Evolutionary conservation across 495 filamentous ascomycete genomes (phyloP).

Genomic region (Cercophora samala): DNA sequence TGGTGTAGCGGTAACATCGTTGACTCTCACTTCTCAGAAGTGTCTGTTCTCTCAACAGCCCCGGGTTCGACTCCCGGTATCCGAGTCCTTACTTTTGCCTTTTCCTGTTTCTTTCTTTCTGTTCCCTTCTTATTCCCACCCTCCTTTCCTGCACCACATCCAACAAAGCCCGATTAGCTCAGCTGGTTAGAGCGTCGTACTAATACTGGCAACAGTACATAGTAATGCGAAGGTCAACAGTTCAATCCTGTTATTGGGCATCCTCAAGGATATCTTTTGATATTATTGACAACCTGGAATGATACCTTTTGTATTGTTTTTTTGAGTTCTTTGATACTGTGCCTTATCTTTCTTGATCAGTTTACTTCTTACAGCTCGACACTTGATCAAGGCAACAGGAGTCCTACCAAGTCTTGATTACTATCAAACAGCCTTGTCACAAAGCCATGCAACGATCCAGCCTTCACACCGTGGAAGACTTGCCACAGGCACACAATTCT

Average conservation of each 20-base stretch:
- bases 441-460: neutral
- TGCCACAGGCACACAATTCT: too few species aligned
- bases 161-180: conserved; percentile 3
- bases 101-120: neutral
- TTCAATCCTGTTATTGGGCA: conserved; percentile 9
- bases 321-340: too few species aligned
- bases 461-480: neutral
- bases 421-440: neutral
- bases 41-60: conserved; percentile 10
- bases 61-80: conserved; percentile 14
- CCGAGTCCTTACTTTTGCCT: conserved; percentile 2
- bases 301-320: too few species aligned
- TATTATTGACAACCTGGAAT: too few species aligned
- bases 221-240: conserved; percentile 7
- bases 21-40: conserved; percentile 11
- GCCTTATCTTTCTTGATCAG: neutral
- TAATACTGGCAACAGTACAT: neutral
- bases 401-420: too few species aligned
- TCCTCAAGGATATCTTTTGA: neutral
- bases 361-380: too few species aligned
- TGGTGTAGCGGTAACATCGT: conserved; percentile 13
- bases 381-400: too few species aligned
- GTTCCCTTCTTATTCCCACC: neutral
- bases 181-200: conserved; percentile 8
- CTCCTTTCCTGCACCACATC: neutral